phyloP scores from a whole-genome alignment of 1,284 basidiomycete genomes.

The Exobasidium cylindrosporum region DNA sequence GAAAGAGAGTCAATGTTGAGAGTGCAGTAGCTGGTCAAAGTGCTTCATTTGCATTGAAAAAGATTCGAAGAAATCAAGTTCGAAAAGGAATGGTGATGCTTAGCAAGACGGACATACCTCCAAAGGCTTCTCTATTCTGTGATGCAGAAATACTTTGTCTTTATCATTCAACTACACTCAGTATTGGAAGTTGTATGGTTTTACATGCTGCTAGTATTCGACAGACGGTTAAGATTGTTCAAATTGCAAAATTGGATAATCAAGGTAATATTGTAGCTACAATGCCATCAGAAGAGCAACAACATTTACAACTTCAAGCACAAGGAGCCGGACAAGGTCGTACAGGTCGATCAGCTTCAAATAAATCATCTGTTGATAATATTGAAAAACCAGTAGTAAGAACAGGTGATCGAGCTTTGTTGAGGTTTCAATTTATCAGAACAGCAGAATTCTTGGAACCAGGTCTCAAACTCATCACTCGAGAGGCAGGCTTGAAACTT shows the following conservation, averaged over 20 bases:
- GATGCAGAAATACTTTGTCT: constrained; percentile 52
- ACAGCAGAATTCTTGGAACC: constrained; percentile 48
- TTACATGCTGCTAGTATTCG: constrained; percentile 49
- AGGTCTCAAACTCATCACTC: constrained; percentile 49
- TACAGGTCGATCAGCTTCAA: neutral
- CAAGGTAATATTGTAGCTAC: constrained; percentile 10
- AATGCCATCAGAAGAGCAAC: neutral
- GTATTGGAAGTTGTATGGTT: constrained; percentile 51
- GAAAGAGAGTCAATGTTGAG: constrained; percentile 81
- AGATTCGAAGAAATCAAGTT: constrained; percentile 75
- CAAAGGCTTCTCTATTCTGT: constrained; percentile 43
- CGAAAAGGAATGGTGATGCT: constrained; percentile 77
- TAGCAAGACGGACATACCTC: constrained; percentile 31
- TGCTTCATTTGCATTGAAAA: constrained; percentile 88
- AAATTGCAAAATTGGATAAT: constrained; percentile 42
- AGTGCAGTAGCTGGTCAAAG: constrained; percentile 90
- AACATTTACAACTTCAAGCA: neutral
- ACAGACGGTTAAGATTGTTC: constrained; percentile 51
- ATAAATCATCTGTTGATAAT: neutral
- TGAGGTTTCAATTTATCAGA: constrained; percentile 47
- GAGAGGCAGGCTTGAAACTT: constrained; percentile 50
- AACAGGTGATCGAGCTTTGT: constrained; percentile 48
- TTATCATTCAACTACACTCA: constrained; percentile 52
- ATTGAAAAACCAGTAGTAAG: constrained; percentile 46
- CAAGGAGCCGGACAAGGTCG: neutral